Evolutionary conservation across 495 filamentous ascomycete species (phyloP), one percentile per base, ranked within the genome.

Genomic region (Acidiella bohemica): DNA sequence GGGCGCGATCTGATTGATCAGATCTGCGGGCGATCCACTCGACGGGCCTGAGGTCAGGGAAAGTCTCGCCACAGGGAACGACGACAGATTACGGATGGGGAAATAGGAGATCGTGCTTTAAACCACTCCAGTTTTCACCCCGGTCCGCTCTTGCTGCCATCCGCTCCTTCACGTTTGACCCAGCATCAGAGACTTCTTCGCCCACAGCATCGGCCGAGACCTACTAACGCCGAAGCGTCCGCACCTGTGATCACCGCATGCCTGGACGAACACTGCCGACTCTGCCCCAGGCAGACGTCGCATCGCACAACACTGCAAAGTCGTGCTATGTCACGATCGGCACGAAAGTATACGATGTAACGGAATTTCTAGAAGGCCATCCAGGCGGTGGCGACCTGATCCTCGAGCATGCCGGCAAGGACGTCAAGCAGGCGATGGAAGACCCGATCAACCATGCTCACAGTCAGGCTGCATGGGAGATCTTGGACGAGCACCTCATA

Each of bases 241-340:
- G 8, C 8, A 8, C 11, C 9, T n/a, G 3, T 14, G 8, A n/a
- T 22, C 25, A 23, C 22, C 24, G 3, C 19, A 51, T 51, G 48
- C 48, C 48, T 25, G 53, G 31, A 33, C 70, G 68, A 53, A 78
- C 71, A 27, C 69, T 95, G 20, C 86, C 87, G 28, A 90, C 76
- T 16, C 75, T 94, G 53, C 75, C 79, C 22, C 60, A 67, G 51
- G 71, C 76, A 42, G 83, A 96, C 56, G 75, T 99, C 49, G 73
- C 75, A 55, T 67, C 76, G 47, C 84, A 88, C 59, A 92, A 84
- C 53, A 78, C 70, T 32, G 60, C 58, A 27, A 77, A 86, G 57
- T 92, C 83, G 17, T 96, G 92, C 70, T 99, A 85, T 67, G 84
- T 99, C 48, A 87, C 83, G 0, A 59, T 94, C 30, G 90, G 84